A percentile compares a stretch with the other conserved stretches of the same genome.
Conservation (phyloP, 2,329 filamentous ascomycete species). For the Neopestalotiopsis clavispora region DNA sequence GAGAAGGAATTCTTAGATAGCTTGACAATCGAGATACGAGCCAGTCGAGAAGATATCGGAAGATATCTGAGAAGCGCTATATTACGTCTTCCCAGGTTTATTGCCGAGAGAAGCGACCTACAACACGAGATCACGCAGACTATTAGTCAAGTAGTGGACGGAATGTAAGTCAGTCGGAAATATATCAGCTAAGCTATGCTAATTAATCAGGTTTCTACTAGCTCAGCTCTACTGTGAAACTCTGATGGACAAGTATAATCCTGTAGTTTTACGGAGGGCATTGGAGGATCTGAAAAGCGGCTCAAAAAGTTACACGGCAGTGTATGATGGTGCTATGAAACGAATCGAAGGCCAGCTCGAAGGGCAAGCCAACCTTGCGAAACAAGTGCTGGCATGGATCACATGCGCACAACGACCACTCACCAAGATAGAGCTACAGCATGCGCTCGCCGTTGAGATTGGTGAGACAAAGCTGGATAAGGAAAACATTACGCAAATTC, state of each 20-base stretch:
- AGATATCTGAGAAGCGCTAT: slow-evolving; percentile 31
- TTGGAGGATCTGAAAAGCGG: slow-evolving; percentile 37
- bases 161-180: slow-evolving; percentile 41
- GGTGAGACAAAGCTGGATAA: slow-evolving; percentile 33
- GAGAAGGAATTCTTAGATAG: slow-evolving; percentile 20
- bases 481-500: slow-evolving; percentile 35
- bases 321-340: slow-evolving; percentile 46
- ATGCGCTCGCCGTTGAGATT: slow-evolving; percentile 44
- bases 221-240: slow-evolving; percentile 41
- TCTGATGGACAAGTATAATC: slow-evolving; percentile 33
- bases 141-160: slow-evolving; percentile 23
- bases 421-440: slow-evolving; percentile 38
- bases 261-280: slow-evolving; percentile 34
- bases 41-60: slow-evolving; percentile 35
- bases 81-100: slow-evolving; percentile 20
- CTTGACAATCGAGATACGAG: slow-evolving; percentile 35
- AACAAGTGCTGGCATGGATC: slow-evolving; percentile 44
- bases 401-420: slow-evolving; percentile 39
- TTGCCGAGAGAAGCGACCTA: slow-evolving; percentile 5
- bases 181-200: too few relatives aligned
- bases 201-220: slow-evolving; percentile 39
- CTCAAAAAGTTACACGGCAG: slow-evolving; percentile 35
- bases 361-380: slow-evolving; percentile 39
- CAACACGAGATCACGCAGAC: neutral
- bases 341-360: slow-evolving; percentile 43